Conservation (phyloP, 208 protist species). For the Balamuthia mandrillaris region DNA sequence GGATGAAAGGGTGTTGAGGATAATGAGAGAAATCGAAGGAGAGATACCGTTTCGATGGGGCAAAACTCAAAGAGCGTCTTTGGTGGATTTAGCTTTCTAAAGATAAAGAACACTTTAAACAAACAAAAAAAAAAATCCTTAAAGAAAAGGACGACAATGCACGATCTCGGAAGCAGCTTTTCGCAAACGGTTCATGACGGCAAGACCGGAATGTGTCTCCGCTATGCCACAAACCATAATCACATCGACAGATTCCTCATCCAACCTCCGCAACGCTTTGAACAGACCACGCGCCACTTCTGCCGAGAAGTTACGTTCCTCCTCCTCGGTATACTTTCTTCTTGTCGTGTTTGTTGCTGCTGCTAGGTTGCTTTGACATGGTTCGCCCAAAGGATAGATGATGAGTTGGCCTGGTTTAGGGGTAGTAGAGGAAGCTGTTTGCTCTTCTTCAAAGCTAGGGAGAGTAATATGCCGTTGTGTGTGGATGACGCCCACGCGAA, state of each 20-base stretch:
- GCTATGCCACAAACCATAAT: slow-evolving; percentile 38
- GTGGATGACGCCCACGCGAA: not conserved
- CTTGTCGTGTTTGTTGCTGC: not conserved
- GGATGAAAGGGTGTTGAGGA: too few species aligned
- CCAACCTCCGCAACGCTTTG: slow-evolving; percentile 39
- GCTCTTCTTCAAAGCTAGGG: too few species aligned
- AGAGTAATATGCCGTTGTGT: not conserved
- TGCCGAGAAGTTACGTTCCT: not conserved
- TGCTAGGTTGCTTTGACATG: not conserved
- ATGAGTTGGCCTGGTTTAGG: not conserved
- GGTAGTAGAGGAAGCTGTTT: too few species aligned
- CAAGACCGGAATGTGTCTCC: slow-evolving; percentile 38
- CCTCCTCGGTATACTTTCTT: not conserved
- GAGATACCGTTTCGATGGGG: too few species aligned
- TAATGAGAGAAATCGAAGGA: too few species aligned
- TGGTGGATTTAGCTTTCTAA: too few species aligned
- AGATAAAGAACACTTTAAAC: too few species aligned
- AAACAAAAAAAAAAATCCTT: too few species aligned
- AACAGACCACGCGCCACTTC: slow-evolving; percentile 43
- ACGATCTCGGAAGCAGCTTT: slow-evolving; percentile 30
- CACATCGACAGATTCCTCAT: slow-evolving; percentile 25
- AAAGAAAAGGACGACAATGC: not conserved
- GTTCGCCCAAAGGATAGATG: not conserved
- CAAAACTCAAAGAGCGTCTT: too few species aligned
- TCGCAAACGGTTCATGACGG: slow-evolving; percentile 50